phyloP scores from a whole-genome alignment of 495 filamentous ascomycete species.

The Penicillium atrosanguineum region DNA sequence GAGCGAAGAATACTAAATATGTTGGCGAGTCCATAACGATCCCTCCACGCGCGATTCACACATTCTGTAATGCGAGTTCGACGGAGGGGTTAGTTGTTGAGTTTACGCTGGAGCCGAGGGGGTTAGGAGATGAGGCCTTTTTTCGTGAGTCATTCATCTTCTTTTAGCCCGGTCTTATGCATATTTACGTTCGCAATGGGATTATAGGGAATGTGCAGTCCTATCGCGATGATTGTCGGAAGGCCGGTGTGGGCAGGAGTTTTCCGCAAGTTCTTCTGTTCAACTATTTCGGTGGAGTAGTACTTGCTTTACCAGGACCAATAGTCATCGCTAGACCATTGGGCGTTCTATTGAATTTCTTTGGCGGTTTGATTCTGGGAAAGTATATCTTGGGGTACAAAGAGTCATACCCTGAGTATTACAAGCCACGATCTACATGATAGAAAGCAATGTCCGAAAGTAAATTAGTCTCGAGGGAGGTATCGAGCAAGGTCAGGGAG shows the following conservation, averaged over 20 bases:
- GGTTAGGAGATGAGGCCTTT: constrained; percentile 11
- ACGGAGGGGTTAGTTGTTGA: constrained; percentile 7
- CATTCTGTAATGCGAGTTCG: constrained; percentile 12
- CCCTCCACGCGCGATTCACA: constrained; percentile 7
- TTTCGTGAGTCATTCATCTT: constrained; percentile 6
- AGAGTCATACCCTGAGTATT: constrained; percentile 14
- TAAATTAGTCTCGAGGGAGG: background rate
- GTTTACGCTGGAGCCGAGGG: constrained; percentile 9
- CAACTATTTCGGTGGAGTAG: constrained; percentile 14
- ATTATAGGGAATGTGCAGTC: constrained; percentile 16
- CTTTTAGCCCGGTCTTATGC: no score
- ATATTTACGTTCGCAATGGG: background rate
- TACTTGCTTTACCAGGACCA: constrained; percentile 11
- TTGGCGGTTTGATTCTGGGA: constrained; percentile 8
- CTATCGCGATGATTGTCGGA: constrained; percentile 16
- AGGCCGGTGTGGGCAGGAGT: constrained; percentile 8
- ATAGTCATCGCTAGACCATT: background rate
- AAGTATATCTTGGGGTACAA: constrained; percentile 16
- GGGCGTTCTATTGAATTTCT: constrained; percentile 10
- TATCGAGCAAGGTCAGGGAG: background rate
- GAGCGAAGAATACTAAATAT: constrained; percentile 2
- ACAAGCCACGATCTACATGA: background rate
- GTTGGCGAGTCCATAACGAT: constrained; percentile 6
- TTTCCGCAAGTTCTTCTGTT: constrained; percentile 12
- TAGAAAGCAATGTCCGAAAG: background rate